phyloP scores from a whole-genome alignment of 2,329 filamentous ascomycete genomes.

The Paramyrothecium sp. region DNA sequence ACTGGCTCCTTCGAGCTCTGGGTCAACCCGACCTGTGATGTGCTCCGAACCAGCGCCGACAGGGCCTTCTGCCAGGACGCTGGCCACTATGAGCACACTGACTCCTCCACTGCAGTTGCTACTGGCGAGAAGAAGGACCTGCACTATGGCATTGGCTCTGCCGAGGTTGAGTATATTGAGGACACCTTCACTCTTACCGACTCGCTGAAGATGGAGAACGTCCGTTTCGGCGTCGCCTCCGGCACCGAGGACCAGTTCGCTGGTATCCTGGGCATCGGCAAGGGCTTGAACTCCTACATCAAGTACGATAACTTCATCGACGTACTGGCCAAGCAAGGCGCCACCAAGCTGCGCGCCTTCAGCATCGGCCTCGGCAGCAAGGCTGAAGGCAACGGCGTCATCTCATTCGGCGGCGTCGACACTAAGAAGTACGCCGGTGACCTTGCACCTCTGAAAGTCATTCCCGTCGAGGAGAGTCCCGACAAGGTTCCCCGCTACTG shows the following conservation, averaged over 20 bases:
- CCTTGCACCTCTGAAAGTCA: slow-evolving; percentile 61
- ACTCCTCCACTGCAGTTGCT: slow-evolving; percentile 36
- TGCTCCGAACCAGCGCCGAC: slow-evolving; percentile 36
- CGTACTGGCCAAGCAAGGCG: slow-evolving; percentile 45
- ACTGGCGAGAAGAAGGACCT: slow-evolving; percentile 37
- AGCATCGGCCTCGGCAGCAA: slow-evolving; percentile 65
- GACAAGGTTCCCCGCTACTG: slow-evolving; percentile 53
- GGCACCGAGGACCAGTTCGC: slow-evolving; percentile 44
- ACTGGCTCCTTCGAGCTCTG: slow-evolving; percentile 61
- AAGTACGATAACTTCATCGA: slow-evolving; percentile 52
- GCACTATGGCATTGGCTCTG: slow-evolving; percentile 50
- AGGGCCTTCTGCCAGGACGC: slow-evolving; percentile 42
- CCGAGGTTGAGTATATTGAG: slow-evolving; percentile 47
- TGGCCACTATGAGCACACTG: slow-evolving; percentile 40
- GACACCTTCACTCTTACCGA: slow-evolving; percentile 37
- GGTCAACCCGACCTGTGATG: slow-evolving; percentile 60
- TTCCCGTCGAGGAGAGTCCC: slow-evolving; percentile 52
- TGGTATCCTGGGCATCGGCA: slow-evolving; percentile 74
- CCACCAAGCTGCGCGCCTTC: slow-evolving; percentile 62
- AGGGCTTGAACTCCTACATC: slow-evolving; percentile 48
- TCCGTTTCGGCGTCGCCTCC: slow-evolving; percentile 67
- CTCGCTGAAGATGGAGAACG: slow-evolving; percentile 27
- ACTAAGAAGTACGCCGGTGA: slow-evolving; percentile 60
- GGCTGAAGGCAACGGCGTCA: slow-evolving; percentile 57
- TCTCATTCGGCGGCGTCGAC: slow-evolving; percentile 69